Base-by-base conservation (phyloP, 129 eudicot genomes). In the Logfia minima region DNA sequence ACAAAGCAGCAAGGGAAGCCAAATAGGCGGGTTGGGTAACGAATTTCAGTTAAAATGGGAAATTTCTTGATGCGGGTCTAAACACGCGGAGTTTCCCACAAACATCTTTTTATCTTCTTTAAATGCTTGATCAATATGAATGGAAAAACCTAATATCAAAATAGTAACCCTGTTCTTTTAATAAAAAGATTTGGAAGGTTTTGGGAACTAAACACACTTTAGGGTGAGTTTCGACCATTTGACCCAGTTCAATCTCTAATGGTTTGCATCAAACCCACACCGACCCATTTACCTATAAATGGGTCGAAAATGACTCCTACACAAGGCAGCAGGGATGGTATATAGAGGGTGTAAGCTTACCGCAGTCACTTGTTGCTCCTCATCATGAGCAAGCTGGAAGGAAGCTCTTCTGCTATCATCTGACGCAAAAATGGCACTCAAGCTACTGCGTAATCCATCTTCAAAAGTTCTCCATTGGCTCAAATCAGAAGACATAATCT, bases 401-500 rank as follows among this genome's bases (percentile, higher is more conserved):
- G 91, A 86, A 80, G 91, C 88, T 86, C 99, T 88, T 80, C 99
- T 83, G 55, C 88, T 85, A 71, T 95, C 94, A 85, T 95, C 99
- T 9, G 91, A 80, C 43, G 88, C 90, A 78, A 91, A 89, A 83
- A 92, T 88, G 45, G 72, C 69, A 75, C 64, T 86, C 71, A 92
- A 84, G 81, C 82, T 88, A 71, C 83, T 81, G 9, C 79, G 89
- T 80, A 92, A 78, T 75, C 92, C 96, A 61, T 80, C 94, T 85
- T 92, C 96, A 72, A 88, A 83, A 62, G 83, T 69, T 65, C 74
- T 81, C 80, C 79, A 86, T 68, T 85, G 89, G 76, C 52, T 84
- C 70, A 79, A 78, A 77, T 95, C 99, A 53, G 75, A 63, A 17
- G 79, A 69, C 17, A 55, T 29, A 74, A 56, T 86, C 64, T 89